Evolutionary conservation across 306 rosid species (phyloP).

Genomic region (Comarum palustre): DNA sequence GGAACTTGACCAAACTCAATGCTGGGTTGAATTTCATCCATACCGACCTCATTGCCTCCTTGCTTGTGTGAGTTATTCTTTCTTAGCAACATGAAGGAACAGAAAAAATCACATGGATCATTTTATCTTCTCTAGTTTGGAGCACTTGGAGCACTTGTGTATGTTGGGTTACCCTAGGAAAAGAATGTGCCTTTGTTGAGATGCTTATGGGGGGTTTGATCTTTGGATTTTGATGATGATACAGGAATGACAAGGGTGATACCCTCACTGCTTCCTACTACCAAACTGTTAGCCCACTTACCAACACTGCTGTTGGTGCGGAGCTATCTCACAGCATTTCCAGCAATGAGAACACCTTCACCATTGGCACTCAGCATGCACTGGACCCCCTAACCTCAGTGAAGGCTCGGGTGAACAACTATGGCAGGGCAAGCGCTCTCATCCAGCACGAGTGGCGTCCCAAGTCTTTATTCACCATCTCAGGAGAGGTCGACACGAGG

Average conservation of each 20-base stretch:
- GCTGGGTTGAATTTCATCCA: constrained; percentile 73
- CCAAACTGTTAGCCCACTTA: constrained; percentile 72
- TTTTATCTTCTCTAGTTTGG: neutral
- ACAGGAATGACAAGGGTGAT: constrained; percentile 78
- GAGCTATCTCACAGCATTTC: constrained; percentile 79
- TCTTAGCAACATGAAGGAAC: neutral
- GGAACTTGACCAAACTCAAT: constrained; percentile 69
- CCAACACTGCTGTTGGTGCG: constrained; percentile 88
- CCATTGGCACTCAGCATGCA: constrained; percentile 82
- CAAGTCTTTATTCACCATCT: constrained; percentile 65
- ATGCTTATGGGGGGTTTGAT: constrained; percentile 11
- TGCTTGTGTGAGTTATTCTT: constrained; percentile 58
- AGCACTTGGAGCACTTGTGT: neutral
- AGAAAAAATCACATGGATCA: neutral
- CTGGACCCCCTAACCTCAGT: constrained; percentile 75
- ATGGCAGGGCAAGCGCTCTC: constrained; percentile 71
- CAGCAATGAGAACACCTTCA: constrained; percentile 64
- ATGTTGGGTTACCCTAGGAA: neutral
- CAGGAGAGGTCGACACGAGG: constrained; percentile 81
- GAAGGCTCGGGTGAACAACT: constrained; percentile 87
- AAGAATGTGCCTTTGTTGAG: neutral
- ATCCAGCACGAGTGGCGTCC: constrained; percentile 92
- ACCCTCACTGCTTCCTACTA: constrained; percentile 73
- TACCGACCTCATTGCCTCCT: constrained; percentile 76
- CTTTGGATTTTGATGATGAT: constrained; percentile 13